Conservation (phyloP, 2,329 filamentous ascomycete genomes). For the Neobulgaria alba region DNA sequence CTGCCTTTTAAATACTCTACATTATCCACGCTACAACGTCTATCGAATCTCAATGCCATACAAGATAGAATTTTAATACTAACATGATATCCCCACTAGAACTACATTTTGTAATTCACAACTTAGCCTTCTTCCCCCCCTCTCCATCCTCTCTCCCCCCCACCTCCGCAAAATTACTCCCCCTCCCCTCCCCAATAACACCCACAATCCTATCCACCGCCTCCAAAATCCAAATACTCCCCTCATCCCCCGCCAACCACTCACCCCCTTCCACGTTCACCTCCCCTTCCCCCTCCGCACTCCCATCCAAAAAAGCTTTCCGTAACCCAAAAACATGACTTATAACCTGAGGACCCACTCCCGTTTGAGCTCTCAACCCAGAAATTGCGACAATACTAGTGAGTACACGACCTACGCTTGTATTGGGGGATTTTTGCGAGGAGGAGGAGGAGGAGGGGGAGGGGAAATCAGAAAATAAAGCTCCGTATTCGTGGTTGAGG, state of each 20-base stretch:
- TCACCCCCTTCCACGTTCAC: conserved; percentile 40
- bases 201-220: conserved; percentile 45
- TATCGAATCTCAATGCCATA: no score
- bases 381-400: conserved; percentile 68
- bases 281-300: conserved; percentile 38
- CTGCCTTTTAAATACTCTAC: background rate
- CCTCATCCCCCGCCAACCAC: conserved; percentile 58
- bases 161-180: conserved; percentile 48
- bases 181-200: conserved; percentile 37
- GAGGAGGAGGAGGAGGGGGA: conserved; percentile 14
- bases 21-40: background rate
- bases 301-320: conserved; percentile 65
- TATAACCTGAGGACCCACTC: conserved; percentile 73
- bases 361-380: conserved; percentile 69
- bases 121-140: conserved; percentile 31
- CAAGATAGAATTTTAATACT: no score
- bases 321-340: conserved; percentile 74
- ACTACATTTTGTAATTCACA: conserved; percentile 23
- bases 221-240: conserved; percentile 53
- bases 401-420: conserved; percentile 57
- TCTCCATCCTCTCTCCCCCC: conserved; percentile 34
- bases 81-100: no score
- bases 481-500: conserved; percentile 64
- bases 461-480: conserved; percentile 61
- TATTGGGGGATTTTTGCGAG: conserved; percentile 31